A percentile compares a stretch with the other conserved stretches of the same genome.
These are phyloP conservation scores for Ganoderma multipileum DNA, from an alignment of 1,284 basidiomycete genomes.

Conservation along the genomic window DNA sequence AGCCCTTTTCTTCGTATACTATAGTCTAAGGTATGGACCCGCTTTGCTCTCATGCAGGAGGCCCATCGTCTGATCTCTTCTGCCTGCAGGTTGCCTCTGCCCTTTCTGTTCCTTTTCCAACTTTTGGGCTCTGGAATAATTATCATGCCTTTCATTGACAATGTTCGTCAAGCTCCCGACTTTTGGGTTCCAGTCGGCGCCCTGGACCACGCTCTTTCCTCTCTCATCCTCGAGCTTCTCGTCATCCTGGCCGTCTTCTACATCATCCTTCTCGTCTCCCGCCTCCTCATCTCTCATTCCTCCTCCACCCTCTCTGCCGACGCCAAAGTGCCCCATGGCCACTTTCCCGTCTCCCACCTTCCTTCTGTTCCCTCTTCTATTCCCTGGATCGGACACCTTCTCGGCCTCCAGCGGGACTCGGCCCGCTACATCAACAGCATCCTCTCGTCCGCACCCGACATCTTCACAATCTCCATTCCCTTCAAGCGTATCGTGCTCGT, in stretches of 20 bases:
- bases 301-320: not conserved
- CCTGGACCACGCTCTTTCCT: not conserved
- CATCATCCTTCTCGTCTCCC: not conserved
- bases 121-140: not conserved
- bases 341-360: not conserved
- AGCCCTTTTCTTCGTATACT: no score
- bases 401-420: not conserved
- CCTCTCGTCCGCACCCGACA: not conserved
- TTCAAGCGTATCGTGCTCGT: not conserved
- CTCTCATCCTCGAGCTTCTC: not conserved
- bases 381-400: not conserved
- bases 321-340: not conserved
- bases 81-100: not conserved
- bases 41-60: no score
- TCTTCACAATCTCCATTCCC: not conserved
- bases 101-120: no score
- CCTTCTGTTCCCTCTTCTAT: not conserved
- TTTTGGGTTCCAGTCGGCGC: not conserved
- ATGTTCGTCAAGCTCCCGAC: not conserved
- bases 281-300: not conserved
- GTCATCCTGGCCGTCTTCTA: not conserved
- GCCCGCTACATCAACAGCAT: not conserved
- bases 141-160: not conserved
- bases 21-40: no score
- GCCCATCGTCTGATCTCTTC: not conserved